Conservation (phyloP, 306 rosid genomes). For the Vachellia collinsii region DNA sequence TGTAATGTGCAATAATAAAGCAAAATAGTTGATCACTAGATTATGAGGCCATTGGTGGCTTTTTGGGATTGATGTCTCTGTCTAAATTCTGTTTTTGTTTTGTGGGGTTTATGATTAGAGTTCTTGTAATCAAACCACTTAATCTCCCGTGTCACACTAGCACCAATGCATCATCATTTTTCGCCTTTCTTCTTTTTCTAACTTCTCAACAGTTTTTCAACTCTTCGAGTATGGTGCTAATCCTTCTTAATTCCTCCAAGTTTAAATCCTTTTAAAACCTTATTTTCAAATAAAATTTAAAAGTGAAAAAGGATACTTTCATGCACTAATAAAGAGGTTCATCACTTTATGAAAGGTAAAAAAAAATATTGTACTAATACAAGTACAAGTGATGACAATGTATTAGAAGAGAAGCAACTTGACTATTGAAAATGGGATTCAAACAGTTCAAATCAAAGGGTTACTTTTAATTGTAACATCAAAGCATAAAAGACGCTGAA, state of each 20-base stretch:
- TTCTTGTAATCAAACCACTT: slow-evolving; percentile 57
- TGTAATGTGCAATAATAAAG: slow-evolving; percentile 36
- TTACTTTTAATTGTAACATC: background rate
- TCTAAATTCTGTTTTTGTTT: slow-evolving; percentile 62
- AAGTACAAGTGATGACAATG: slow-evolving; percentile 18
- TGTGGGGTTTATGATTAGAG: slow-evolving; percentile 45
- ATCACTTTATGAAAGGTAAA: background rate
- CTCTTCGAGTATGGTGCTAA: slow-evolving; percentile 25
- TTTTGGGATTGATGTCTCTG: slow-evolving; percentile 57
- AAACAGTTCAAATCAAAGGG: background rate
- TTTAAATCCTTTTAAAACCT: background rate
- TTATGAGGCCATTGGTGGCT: slow-evolving; percentile 56
- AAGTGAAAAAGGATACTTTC: background rate
- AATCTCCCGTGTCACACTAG: slow-evolving; percentile 45
- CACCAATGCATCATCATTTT: slow-evolving; percentile 43
- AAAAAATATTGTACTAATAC: background rate
- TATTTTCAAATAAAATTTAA: background rate
- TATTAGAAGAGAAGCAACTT: slow-evolving; percentile 7
- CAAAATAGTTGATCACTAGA: slow-evolving; percentile 24
- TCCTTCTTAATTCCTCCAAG: slow-evolving; percentile 4
- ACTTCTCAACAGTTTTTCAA: slow-evolving; percentile 5
- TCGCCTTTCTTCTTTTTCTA: slow-evolving; percentile 33
- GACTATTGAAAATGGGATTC: background rate
- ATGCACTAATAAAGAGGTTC: background rate
- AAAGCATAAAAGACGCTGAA: background rate